Percentiles rank a stretch among this genome's conserved stretches.
These are phyloP conservation scores for Pharnaceum exiguum DNA, from an alignment of 148 eudicot species.

Conservation along the genomic window DNA sequence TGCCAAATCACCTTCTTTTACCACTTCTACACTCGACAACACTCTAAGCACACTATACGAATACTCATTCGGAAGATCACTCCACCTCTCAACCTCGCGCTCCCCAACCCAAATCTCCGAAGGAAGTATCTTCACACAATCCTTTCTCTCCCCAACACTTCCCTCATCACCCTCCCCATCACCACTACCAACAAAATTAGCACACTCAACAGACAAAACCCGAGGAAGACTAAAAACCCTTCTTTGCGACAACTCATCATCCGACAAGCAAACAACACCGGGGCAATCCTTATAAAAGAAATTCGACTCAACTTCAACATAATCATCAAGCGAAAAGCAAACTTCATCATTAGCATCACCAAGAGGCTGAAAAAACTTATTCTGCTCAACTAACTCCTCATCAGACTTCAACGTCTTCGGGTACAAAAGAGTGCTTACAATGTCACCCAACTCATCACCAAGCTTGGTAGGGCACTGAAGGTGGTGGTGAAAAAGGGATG, in stretches of 20 bases:
- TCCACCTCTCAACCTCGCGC: slow-evolving; percentile 58
- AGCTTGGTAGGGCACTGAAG: slow-evolving; percentile 52
- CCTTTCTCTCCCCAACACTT: slow-evolving; percentile 6
- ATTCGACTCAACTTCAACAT: slow-evolving; percentile 30
- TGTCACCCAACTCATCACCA: slow-evolving; percentile 12
- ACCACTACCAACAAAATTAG: slow-evolving; percentile 29
- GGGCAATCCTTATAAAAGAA: slow-evolving; percentile 76
- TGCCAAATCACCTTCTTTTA: slow-evolving; percentile 24
- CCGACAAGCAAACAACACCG: slow-evolving; percentile 41
- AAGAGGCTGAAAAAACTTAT: slow-evolving; percentile 31
- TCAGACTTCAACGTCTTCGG: slow-evolving; percentile 44
- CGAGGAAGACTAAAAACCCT: slow-evolving; percentile 56
- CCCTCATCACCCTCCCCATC: slow-evolving; percentile 12
- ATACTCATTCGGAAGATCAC: slow-evolving; percentile 49
- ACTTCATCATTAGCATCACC: slow-evolving; percentile 36
- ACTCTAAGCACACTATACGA: slow-evolving; percentile 39
- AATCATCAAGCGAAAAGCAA: slow-evolving; percentile 52
- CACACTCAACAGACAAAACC: slow-evolving; percentile 53
- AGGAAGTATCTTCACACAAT: slow-evolving; percentile 46
- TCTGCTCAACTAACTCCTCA: slow-evolving; percentile 17
- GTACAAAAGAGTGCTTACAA: slow-evolving; percentile 29
- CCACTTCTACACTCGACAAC: slow-evolving; percentile 27
- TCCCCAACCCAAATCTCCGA: slow-evolving; percentile 63
- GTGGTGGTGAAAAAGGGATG: slow-evolving; percentile 57
- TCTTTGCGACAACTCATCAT: slow-evolving; percentile 9